These are phyloP conservation scores for Hawksworthiomyces lignivorus DNA, from an alignment of 2,329 filamentous ascomycete genomes.

Conservation along the genomic window DNA sequence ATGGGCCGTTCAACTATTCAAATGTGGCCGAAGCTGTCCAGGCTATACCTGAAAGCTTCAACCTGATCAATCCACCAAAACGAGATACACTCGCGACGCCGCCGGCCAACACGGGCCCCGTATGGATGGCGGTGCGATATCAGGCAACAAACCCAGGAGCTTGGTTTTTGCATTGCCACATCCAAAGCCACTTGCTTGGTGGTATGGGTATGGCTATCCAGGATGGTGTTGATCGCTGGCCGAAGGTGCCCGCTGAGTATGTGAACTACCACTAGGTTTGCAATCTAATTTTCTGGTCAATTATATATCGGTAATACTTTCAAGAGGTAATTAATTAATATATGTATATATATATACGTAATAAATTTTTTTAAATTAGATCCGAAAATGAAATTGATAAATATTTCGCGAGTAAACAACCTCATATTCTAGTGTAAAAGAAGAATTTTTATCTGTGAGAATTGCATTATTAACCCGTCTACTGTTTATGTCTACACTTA, in stretches of 20 bases:
- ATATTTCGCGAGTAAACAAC: no score
- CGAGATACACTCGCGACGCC: conserved; percentile 41
- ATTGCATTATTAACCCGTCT: no score
- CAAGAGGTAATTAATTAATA: no score
- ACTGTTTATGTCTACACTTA: no score
- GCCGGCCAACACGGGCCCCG: conserved; percentile 20
- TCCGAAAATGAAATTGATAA: no score
- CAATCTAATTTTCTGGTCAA: no score
- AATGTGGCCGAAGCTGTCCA: conserved; percentile 44
- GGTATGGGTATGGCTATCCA: conserved; percentile 48
- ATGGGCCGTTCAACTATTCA: conserved; percentile 42
- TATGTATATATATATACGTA: no score
- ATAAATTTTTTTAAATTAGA: no score
- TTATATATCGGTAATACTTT: no score
- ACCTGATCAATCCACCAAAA: conserved; percentile 46
- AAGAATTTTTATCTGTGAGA: no score
- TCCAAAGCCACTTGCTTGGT: conserved; percentile 43
- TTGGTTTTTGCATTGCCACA: conserved; percentile 50
- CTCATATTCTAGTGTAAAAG: no score
- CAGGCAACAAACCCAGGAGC: conserved; percentile 44
- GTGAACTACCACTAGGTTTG: no score
- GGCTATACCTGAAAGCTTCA: conserved; percentile 43
- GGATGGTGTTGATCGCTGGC: conserved; percentile 38
- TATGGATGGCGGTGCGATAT: conserved; percentile 46
- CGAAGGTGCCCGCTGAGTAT: conserved; percentile 32